Conservation (phyloP, 192 early-diverging fungal genomes). For the Coemansia sp. region DNA sequence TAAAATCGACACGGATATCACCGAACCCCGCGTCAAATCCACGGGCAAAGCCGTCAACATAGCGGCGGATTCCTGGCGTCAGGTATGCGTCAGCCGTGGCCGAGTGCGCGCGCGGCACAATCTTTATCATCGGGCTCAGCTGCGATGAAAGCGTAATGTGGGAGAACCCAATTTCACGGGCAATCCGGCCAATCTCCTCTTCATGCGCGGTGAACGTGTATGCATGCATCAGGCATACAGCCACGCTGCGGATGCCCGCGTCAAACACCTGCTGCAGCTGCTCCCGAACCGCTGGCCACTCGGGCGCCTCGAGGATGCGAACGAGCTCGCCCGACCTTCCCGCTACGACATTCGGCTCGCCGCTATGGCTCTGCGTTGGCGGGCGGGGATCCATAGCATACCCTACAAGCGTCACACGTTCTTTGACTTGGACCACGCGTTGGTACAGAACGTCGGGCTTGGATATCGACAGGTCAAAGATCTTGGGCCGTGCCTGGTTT, state of each 20-base stretch:
- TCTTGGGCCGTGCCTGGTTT: conserved; percentile 90
- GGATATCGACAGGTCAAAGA: conserved; percentile 90
- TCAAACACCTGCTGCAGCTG: conserved; percentile 62
- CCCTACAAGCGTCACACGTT: conserved; percentile 82
- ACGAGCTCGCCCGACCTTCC: conserved; percentile 90
- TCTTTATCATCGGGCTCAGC: conserved; percentile 92
- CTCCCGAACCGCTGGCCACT: conserved; percentile 55
- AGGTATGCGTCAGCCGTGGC: conserved; percentile 92
- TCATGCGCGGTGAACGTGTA: conserved; percentile 93
- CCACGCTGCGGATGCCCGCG: conserved; percentile 80
- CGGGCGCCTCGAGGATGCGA: conserved; percentile 61
- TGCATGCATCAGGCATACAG: conserved; percentile 92
- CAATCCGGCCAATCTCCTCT: conserved; percentile 61
- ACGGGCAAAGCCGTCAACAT: conserved; percentile 79
- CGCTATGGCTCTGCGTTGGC: not conserved
- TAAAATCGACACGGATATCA: conserved; percentile 83
- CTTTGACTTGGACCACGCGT: conserved; percentile 77
- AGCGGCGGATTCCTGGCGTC: conserved; percentile 85
- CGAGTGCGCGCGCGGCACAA: conserved; percentile 89
- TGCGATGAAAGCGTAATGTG: conserved; percentile 81
- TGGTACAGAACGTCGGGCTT: conserved; percentile 86
- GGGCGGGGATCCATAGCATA: conserved; percentile 56
- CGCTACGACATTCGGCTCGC: conserved; percentile 35
- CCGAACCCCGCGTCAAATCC: conserved; percentile 73
- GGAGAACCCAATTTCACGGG: conserved; percentile 72